Evolutionary conservation across 257 asterid genomes (phyloP).

Genomic region (Datura wrightii): DNA sequence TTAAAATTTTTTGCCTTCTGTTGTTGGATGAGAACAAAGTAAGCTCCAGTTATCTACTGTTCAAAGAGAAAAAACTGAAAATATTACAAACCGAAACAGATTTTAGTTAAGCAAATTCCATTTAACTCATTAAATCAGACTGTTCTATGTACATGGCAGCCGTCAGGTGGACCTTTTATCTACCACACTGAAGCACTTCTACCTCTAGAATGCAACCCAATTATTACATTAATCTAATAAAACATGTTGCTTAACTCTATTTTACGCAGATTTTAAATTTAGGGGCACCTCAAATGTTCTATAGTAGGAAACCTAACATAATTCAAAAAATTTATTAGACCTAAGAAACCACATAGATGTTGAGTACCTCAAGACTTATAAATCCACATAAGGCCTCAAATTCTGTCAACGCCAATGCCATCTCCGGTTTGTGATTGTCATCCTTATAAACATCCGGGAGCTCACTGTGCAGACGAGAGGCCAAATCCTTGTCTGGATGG

Average conservation of each 20-base stretch:
- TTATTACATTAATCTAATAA: background rate
- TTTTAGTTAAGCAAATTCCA: constrained; percentile 1
- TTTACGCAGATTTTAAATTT: background rate
- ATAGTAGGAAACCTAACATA: background rate
- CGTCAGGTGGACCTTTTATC: background rate
- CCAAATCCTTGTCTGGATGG: constrained; percentile 93
- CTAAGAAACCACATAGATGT: background rate
- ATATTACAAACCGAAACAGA: background rate
- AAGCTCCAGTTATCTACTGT: background rate
- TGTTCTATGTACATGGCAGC: background rate
- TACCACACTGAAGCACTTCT: background rate
- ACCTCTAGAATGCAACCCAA: constrained; percentile 6
- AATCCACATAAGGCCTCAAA: constrained; percentile 93
- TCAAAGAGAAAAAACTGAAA: background rate
- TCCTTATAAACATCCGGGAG: constrained; percentile 80
- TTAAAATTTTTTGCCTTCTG: too few relatives aligned
- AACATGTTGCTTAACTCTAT: background rate
- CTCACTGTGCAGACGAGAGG: constrained; percentile 64
- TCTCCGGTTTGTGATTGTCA: constrained; percentile 98
- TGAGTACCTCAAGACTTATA: constrained; percentile 68
- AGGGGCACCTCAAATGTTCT: background rate
- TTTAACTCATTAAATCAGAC: background rate
- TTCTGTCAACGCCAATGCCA: constrained; percentile 88
- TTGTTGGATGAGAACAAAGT: background rate
- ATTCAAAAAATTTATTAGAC: background rate